Evolutionary conservation across 371 early-diverging fungal species (phyloP).

Genomic region (Nematocida ironsii): DNA sequence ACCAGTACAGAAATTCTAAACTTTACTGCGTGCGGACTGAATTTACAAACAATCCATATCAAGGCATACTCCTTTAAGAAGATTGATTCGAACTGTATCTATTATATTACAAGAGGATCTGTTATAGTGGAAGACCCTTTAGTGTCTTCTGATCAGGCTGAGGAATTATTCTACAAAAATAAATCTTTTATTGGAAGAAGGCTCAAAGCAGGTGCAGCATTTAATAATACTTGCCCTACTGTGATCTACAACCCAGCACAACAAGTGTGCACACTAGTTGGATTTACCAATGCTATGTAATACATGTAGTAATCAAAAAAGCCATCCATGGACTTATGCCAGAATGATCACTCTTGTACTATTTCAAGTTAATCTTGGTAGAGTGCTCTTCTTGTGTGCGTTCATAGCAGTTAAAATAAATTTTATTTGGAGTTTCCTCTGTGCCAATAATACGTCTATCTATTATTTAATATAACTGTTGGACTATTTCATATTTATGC

Average conservation of each 20-base stretch:
- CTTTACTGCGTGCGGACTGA: background rate
- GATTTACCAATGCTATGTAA: background rate
- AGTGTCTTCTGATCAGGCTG: background rate
- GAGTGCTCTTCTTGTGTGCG: too few species aligned
- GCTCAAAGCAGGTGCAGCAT: conserved; percentile 35
- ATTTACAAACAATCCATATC: background rate
- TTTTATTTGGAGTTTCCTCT: too few species aligned
- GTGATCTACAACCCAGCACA: conserved; percentile 33
- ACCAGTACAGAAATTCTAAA: background rate
- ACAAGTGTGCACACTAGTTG: conserved; percentile 24
- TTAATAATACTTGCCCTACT: background rate
- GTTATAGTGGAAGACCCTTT: conserved; percentile 8
- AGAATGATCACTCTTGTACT: too few species aligned
- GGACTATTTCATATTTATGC: too few species aligned
- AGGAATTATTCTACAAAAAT: background rate
- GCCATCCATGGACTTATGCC: too few species aligned
- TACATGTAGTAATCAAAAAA: too few species aligned
- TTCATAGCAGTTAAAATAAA: too few species aligned
- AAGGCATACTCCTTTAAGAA: background rate
- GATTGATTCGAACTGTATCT: background rate
- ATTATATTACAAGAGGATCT: conserved; percentile 43
- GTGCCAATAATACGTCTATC: too few species aligned
- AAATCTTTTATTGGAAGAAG: conserved; percentile 10
- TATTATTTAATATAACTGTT: too few species aligned
- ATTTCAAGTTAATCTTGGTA: too few species aligned